Evolutionary conservation across 352 stramenopile species (phyloP).

Genomic region (Lagenidium giganteum): DNA sequence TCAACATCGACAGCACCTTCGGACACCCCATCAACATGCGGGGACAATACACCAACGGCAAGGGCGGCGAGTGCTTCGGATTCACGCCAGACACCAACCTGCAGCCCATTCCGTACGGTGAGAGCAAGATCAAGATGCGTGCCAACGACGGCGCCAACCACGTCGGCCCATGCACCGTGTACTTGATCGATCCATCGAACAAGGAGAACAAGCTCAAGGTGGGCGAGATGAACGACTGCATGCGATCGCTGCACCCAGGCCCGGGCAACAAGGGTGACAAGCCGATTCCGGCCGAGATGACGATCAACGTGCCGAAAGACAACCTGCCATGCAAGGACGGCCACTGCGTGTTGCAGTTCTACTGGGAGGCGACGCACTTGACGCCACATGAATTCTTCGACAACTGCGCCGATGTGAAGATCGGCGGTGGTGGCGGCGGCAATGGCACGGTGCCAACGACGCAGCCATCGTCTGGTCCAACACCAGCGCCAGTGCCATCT

Average conservation of each 20-base stretch:
- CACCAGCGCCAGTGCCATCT: too few species aligned
- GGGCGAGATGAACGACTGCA: slow-evolving; percentile 16
- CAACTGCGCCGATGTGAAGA: too few species aligned
- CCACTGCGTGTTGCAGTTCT: slow-evolving; percentile 16
- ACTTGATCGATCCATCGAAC: slow-evolving; percentile 13
- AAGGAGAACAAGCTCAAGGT: slow-evolving; percentile 15
- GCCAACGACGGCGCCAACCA: slow-evolving; percentile 20
- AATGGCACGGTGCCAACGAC: too few species aligned
- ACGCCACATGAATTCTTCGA: slow-evolving; percentile 16
- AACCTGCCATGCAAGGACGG: slow-evolving; percentile 17
- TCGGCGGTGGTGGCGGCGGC: too few species aligned
- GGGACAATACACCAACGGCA: slow-evolving; percentile 11
- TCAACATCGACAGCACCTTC: slow-evolving; percentile 12
- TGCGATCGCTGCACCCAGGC: slow-evolving; percentile 16
- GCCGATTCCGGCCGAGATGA: slow-evolving; percentile 18
- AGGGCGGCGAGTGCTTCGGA: slow-evolving; percentile 12
- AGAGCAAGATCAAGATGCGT: slow-evolving; percentile 20
- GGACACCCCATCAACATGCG: slow-evolving; percentile 12
- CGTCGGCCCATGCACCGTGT: slow-evolving; percentile 8
- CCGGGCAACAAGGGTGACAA: slow-evolving; percentile 11
- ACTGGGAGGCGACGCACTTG: slow-evolving; percentile 18
- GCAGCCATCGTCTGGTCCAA: too few species aligned
- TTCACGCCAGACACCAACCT: slow-evolving; percentile 15
- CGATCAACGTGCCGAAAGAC: slow-evolving; percentile 12
- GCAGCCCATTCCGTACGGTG: slow-evolving; percentile 4